Evolutionary conservation across 2,329 filamentous ascomycete species (phyloP), one percentile per base, ranked within the genome.

Genomic region (Furcasterigmium sp.): DNA sequence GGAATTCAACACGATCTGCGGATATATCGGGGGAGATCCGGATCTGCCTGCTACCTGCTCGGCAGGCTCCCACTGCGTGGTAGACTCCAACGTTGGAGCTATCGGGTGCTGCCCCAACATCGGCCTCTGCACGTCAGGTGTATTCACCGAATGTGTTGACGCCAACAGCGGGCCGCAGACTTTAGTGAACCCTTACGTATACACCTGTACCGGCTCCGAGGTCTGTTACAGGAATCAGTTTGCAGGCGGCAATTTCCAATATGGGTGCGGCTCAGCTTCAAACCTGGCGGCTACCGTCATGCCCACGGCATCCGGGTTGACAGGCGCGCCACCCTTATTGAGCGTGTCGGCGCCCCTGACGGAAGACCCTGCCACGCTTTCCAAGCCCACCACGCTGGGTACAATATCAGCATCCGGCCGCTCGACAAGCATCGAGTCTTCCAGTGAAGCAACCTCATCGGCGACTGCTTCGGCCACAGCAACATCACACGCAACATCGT

Each of bases 141-240:
- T 82, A 30, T 82, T 70, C 55, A 82, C 77, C 3, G 69, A 65
- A 30, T 82, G 78, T 46, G 73, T 79, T 34, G 78, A 82, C 52
- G 53, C 54, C 40, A 72, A 70, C 51, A 76, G 69, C 43, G 63
- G 62, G 4, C 61, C 69, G 2, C 73, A 76, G 53, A 72, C 68
- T 3, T 72, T 68, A 43, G 61, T 70, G 42, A 70, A 82, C 49
- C 76, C 77, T 0, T 80, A 79, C 46, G 62, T 80, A 25, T 80
- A 65, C 52, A 78, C 76, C 9, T 82, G 78, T 56, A 49, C 56
- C n/a, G 72, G 68, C 5, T 59, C 61, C 39, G 53, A 73, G 37
- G 68, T 77, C 14, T 81, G 78, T 53, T 82, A 76, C 58, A 67
- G 58, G 49, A 81, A 82, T 51, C 53, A 62, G 8, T 82, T 73